phyloP scores from a whole-genome alignment of 345 rosid genomes.

The Eucalyptus globulus region DNA sequence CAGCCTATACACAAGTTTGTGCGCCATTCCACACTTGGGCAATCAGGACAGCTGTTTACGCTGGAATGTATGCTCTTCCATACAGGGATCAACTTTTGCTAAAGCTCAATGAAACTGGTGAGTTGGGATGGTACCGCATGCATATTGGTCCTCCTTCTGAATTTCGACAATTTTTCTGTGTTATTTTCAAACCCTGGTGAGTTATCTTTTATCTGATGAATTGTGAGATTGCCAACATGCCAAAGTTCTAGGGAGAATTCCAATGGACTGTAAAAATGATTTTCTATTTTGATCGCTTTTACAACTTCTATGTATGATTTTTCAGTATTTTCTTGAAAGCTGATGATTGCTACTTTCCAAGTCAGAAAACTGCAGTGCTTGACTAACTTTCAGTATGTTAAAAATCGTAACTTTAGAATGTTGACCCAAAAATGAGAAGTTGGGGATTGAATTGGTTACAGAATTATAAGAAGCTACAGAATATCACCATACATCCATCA shows the following conservation, averaged over 20 bases:
- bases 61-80: constrained; percentile 94
- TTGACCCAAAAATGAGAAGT: background rate
- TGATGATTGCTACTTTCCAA: background rate
- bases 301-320: background rate
- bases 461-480: background rate
- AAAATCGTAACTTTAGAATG: background rate
- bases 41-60: constrained; percentile 77
- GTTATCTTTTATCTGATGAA: background rate
- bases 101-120: constrained; percentile 76
- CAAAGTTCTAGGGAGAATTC: background rate
- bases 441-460: background rate
- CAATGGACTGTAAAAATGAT: background rate
- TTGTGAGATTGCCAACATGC: background rate
- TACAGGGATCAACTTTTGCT: constrained; percentile 60
- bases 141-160: background rate
- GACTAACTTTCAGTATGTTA: background rate
- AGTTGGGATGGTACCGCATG: background rate
- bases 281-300: background rate
- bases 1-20: constrained; percentile 78
- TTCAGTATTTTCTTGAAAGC: background rate
- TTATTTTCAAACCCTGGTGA: background rate
- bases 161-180: background rate
- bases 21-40: constrained; percentile 92
- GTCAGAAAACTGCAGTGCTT: background rate
- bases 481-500: background rate